phyloP scores from a whole-genome alignment of 202 grass and related monocot genomes.

The Zizania palustris region DNA sequence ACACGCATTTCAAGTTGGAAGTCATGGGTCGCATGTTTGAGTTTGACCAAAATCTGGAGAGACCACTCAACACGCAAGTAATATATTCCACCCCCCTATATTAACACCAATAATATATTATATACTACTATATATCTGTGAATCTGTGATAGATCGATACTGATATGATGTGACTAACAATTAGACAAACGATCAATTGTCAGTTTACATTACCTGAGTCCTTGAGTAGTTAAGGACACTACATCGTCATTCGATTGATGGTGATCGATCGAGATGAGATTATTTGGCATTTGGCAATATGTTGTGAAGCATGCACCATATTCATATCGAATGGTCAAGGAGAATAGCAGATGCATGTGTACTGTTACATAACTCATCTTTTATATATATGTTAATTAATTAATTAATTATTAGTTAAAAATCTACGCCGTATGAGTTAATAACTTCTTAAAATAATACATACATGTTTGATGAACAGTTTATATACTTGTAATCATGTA shows the following conservation, averaged over 20 bases:
- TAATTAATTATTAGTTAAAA: no score
- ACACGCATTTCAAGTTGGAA: constrained; percentile 32
- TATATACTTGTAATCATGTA: background rate
- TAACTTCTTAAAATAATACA: no score
- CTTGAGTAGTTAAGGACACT: background rate
- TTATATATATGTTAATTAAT: no score
- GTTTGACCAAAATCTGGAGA: constrained; percentile 43
- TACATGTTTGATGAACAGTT: background rate
- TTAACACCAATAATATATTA: background rate
- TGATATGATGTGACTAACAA: constrained; percentile 43
- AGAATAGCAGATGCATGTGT: no score
- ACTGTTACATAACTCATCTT: no score
- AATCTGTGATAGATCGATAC: no score
- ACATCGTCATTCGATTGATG: background rate
- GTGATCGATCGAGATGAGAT: background rate
- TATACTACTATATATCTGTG: background rate
- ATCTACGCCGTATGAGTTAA: no score
- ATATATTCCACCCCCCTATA: constrained; percentile 29
- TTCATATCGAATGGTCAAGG: constrained; percentile 4
- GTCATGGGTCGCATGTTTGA: constrained; percentile 38
- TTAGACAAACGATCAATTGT: constrained; percentile 8
- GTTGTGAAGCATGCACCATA: constrained; percentile 2
- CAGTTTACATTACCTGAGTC: background rate
- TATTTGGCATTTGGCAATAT: background rate
- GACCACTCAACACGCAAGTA: constrained; percentile 22